phyloP scores from a whole-genome alignment of 192 early-diverging fungal species.

The Coemansia sp. region DNA sequence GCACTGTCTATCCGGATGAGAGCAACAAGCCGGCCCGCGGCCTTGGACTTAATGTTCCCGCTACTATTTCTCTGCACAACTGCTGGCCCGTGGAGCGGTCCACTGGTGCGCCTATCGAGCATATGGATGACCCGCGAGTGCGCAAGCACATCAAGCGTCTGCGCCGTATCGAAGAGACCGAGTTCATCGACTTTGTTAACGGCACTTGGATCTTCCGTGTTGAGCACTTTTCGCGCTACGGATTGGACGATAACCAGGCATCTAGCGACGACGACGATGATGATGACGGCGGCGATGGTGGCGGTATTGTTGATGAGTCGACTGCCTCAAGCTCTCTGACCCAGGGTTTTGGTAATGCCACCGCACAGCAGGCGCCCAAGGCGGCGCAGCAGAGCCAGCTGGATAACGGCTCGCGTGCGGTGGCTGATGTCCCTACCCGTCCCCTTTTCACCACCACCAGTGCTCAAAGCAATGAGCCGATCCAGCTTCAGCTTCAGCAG shows the following conservation, averaged over 20 bases:
- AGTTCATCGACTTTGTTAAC: conserved; percentile 76
- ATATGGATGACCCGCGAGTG: conserved; percentile 70
- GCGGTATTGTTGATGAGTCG: background rate
- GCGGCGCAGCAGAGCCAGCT: conserved; percentile 23
- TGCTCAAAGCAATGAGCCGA: no score
- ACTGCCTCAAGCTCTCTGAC: background rate
- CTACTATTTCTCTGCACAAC: conserved; percentile 71
- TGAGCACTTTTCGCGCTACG: conserved; percentile 83
- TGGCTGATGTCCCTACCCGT: conserved; percentile 18
- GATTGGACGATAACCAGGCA: conserved; percentile 70
- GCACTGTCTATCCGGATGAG: conserved; percentile 86
- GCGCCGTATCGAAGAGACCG: conserved; percentile 71
- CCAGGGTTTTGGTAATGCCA: conserved; percentile 53
- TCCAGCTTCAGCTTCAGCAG: background rate
- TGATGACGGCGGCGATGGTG: conserved; percentile 10
- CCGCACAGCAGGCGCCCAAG: conserved; percentile 25
- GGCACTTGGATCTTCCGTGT: conserved; percentile 95
- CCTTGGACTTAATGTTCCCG: conserved; percentile 86
- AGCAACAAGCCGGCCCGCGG: conserved; percentile 79
- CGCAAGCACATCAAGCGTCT: conserved; percentile 72
- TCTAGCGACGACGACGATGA: conserved; percentile 59
- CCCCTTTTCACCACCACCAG: background rate
- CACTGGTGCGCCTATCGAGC: conserved; percentile 67
- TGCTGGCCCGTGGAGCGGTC: conserved; percentile 89
- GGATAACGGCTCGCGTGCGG: conserved; percentile 48